These are phyloP conservation scores for Colletotrichum coccodes DNA, from an alignment of 2,329 filamentous ascomycete genomes.

Conservation along the genomic window DNA sequence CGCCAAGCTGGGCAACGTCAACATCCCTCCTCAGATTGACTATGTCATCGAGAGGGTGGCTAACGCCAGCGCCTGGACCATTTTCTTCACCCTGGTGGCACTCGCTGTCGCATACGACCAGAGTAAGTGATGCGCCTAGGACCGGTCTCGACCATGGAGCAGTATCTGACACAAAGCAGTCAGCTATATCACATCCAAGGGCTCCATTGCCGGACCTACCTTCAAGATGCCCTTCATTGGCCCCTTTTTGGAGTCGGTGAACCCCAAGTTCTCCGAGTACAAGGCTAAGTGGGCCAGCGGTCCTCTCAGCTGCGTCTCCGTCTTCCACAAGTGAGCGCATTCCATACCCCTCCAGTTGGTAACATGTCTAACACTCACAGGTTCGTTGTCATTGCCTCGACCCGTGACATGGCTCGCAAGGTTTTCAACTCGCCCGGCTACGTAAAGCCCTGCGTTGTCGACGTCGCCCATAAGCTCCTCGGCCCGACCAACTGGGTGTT, in stretches of 20 bases:
- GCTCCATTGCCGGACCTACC: constrained; percentile 77
- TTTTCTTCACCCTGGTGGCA: constrained; percentile 76
- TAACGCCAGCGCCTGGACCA: constrained; percentile 66
- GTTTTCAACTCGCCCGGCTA: constrained; percentile 93
- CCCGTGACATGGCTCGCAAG: constrained; percentile 94
- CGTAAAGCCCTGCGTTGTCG: constrained; percentile 96
- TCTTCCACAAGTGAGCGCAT: constrained; percentile 86
- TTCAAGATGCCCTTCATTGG: constrained; percentile 90
- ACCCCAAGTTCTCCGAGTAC: constrained; percentile 93
- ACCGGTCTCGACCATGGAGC: background rate
- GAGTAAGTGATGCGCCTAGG: constrained; percentile 65
- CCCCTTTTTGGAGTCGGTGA: constrained; percentile 92
- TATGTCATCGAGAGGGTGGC: constrained; percentile 64
- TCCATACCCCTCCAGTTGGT: background rate
- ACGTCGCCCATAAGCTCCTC: constrained; percentile 92
- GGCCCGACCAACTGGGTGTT: constrained; percentile 97
- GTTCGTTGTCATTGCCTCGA: constrained; percentile 96
- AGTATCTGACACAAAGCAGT: constrained; percentile 58
- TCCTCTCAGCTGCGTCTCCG: constrained; percentile 93
- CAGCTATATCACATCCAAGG: constrained; percentile 80
- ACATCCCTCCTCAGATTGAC: constrained; percentile 66
- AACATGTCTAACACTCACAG: constrained; percentile 54
- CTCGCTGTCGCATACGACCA: constrained; percentile 88
- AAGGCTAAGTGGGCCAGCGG: constrained; percentile 92
- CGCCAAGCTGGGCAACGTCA: constrained; percentile 60